These are phyloP conservation scores for Leishmania tropica DNA, from an alignment of 208 protist genomes.

Conservation along the genomic window DNA sequence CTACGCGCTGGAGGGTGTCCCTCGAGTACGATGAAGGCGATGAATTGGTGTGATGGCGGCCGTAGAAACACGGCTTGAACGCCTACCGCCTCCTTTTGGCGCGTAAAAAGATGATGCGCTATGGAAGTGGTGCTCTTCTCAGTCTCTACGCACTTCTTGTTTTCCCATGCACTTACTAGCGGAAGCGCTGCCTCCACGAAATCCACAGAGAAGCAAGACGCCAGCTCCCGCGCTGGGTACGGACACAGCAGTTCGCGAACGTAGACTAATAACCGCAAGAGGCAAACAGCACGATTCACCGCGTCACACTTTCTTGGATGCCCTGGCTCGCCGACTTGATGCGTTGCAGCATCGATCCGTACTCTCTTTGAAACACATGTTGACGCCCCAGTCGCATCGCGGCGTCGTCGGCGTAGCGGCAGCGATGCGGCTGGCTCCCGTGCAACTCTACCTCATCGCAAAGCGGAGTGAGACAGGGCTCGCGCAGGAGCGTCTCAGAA, in stretches of 20 bases:
- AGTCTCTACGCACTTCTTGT: not conserved
- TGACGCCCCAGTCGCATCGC: slow-evolving; percentile 27
- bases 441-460: slow-evolving; percentile 30
- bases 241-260: not conserved
- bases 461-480: slow-evolving; percentile 22
- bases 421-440: slow-evolving; percentile 8
- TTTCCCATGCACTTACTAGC: not conserved
- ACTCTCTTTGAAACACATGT: slow-evolving; percentile 48
- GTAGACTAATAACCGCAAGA: not conserved
- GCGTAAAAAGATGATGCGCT: not conserved
- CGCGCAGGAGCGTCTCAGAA: not conserved
- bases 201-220: not conserved
- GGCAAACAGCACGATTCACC: not conserved
- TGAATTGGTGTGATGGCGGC: not conserved
- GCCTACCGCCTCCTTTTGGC: not conserved
- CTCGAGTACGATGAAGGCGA: not conserved
- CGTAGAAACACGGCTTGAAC: not conserved
- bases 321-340: slow-evolving; percentile 43
- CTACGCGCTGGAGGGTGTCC: not conserved
- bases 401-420: slow-evolving; percentile 29
- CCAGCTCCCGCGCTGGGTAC: not conserved
- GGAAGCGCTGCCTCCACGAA: not conserved
- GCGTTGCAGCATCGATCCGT: slow-evolving; percentile 39
- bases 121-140: not conserved
- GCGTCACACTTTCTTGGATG: slow-evolving; percentile 49